Base-by-base conservation (phyloP, 331 rosid genomes). In the Acacia pycnantha region DNA sequence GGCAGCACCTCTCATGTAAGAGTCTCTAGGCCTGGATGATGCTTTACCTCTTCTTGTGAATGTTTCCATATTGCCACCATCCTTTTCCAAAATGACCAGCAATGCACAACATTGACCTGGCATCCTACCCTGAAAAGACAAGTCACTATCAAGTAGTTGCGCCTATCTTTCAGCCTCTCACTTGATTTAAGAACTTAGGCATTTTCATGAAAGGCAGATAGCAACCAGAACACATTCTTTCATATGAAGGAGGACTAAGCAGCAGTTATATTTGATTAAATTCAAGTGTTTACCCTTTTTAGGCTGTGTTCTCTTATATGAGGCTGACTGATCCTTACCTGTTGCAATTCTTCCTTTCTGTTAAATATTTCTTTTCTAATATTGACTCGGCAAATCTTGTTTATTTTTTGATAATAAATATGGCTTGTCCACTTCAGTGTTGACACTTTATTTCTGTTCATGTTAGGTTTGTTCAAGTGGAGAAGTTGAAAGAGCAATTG, bases 401-500 rank as follows among this genome's bases (percentile, higher is more conserved):
- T 31, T 29, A 11, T 33, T 74, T n/a, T 21, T 50, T 31, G 2
- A 31, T 73, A 19, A 50, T 73, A 11, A 31, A 16, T 73, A 29
- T 74, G 47, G 12, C 21, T 53, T 53, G 44, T 33, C 19, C 46
- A 35, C 66, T 31, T 21, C 27, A 10, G 0, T 73, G 77, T 50
- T 51, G 37, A 74, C n/a, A 74, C 12, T 16, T 21, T 74, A 2
- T 40, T 8, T 31, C n/a, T 51, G 10, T 43, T 79, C 26, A 75
- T 27, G 73, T 73, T 81, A 95, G 99, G 99, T 96, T 96, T 86
- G 90, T 96, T 83, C 92, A 86, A 66, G 99, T 96, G 80, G 99
- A 96, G 83, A 80, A 65, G 70, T 78, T 96, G 79, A 96, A 93
- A 87, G 98, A 94, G 73, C 76, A 92, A 77, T 87, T 96, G 87